phyloP scores from a whole-genome alignment of 345 rosid genomes.

The Rhizophora mangle region DNA sequence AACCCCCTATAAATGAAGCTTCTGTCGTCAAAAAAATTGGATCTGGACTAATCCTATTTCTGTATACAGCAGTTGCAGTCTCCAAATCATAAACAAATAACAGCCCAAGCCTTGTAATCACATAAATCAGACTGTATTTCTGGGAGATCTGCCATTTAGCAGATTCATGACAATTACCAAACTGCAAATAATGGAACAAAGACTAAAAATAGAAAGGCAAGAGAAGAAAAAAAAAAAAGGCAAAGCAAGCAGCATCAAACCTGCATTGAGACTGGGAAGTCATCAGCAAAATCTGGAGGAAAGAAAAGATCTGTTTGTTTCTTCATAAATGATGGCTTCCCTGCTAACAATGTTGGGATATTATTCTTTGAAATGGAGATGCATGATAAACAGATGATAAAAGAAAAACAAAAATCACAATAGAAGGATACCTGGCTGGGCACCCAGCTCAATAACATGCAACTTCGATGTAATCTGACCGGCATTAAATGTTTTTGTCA shows the following conservation, averaged over 20 bases:
- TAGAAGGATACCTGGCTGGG: constrained; percentile 63
- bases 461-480: constrained; percentile 90
- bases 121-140: constrained; percentile 86
- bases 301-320: constrained; percentile 98
- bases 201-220: constrained; percentile 3
- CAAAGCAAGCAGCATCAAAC: constrained; percentile 30
- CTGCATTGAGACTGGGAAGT: constrained; percentile 99
- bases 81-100: constrained; percentile 97
- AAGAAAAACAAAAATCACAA: constrained; percentile 26
- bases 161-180: not conserved
- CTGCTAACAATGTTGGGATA: constrained; percentile 30
- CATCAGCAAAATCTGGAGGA: constrained; percentile 98
- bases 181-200: not conserved
- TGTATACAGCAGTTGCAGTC: constrained; percentile 96
- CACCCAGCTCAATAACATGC: constrained; percentile 96
- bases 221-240: not conserved
- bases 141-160: constrained; percentile 72
- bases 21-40: constrained; percentile 96
- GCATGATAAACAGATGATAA: not conserved
- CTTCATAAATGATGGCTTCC: constrained; percentile 89
- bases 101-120: constrained; percentile 92
- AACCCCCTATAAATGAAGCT: constrained; percentile 85
- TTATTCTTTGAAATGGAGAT: not conserved
- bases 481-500: constrained; percentile 78
- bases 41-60: constrained; percentile 97